A percentile compares a stretch with the other conserved stretches of the same genome.
These are phyloP conservation scores for Calonectria hawksworthii DNA, from an alignment of 2,329 filamentous ascomycete species.

Conservation along the genomic window DNA sequence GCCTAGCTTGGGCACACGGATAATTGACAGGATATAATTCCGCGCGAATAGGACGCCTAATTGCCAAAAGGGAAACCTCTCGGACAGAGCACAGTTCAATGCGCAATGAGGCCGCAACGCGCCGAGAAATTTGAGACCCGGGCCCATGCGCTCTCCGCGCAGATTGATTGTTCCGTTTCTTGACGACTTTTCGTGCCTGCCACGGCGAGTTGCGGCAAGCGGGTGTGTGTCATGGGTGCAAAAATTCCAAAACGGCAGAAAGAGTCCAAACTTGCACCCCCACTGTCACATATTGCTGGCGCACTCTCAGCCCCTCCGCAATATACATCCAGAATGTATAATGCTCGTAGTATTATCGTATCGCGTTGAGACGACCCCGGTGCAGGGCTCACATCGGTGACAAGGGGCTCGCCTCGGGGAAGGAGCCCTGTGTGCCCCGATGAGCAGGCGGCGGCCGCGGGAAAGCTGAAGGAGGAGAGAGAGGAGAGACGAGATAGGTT, in stretches of 20 bases:
- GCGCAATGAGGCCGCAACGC: conserved; percentile 14
- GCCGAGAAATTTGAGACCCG: conserved; percentile 11
- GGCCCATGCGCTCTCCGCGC: conserved; percentile 10
- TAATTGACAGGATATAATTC: not conserved
- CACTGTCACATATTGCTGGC: conserved; percentile 5
- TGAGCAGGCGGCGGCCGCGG: conserved; percentile 4
- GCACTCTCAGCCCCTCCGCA: conserved; percentile 12
- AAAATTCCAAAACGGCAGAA: not conserved
- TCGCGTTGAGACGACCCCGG: not conserved
- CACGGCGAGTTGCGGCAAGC: not conserved
- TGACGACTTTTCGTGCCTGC: not conserved
- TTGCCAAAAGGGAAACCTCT: not conserved
- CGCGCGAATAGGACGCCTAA: not conserved
- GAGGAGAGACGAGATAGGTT: not conserved
- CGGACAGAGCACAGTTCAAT: not conserved
- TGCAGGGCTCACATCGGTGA: not conserved
- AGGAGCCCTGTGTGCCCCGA: not conserved
- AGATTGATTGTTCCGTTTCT: conserved; percentile 5
- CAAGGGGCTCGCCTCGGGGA: not conserved
- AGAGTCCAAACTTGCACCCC: not conserved
- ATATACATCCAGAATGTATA: conserved; percentile 11
- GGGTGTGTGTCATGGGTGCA: not conserved
- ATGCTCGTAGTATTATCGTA: conserved; percentile 10
- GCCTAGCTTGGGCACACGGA: not conserved
- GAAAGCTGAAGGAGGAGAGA: not conserved